phyloP scores from a whole-genome alignment of 345 rosid genomes.

The Reutealis trisperma region DNA sequence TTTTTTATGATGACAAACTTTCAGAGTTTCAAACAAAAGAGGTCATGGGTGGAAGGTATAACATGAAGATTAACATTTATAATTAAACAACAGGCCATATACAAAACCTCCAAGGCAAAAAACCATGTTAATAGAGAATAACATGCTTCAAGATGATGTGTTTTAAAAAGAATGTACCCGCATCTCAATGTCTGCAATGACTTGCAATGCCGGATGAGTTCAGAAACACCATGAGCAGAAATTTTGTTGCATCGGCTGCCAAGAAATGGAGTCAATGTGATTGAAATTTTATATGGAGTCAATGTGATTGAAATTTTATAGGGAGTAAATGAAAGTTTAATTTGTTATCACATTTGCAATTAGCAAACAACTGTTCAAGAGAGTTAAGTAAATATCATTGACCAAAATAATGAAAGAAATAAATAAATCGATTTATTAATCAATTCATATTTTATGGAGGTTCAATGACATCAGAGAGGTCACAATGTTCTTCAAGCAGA shows the following conservation, averaged over 20 bases:
- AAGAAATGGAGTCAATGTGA: conserved; percentile 14
- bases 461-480: not conserved
- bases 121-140: not conserved
- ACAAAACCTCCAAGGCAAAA: not conserved
- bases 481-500: not conserved
- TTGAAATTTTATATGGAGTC: not conserved
- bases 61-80: not conserved
- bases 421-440: not conserved
- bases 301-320: not conserved
- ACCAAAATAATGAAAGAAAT: not conserved
- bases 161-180: conserved; percentile 50
- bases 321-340: not conserved
- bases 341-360: not conserved
- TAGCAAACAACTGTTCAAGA: not conserved
- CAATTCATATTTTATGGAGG: not conserved
- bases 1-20: not conserved
- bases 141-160: not conserved
- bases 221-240: conserved; percentile 64
- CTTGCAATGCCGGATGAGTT: conserved; percentile 62
- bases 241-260: conserved; percentile 70
- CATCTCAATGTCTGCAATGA: conserved; percentile 76
- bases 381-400: not conserved
- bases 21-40: not conserved
- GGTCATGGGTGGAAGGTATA: not conserved
- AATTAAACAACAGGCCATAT: not conserved